Conservation (phyloP, 176 grass and related monocot genomes). For the Cenchrus purpureus region DNA sequence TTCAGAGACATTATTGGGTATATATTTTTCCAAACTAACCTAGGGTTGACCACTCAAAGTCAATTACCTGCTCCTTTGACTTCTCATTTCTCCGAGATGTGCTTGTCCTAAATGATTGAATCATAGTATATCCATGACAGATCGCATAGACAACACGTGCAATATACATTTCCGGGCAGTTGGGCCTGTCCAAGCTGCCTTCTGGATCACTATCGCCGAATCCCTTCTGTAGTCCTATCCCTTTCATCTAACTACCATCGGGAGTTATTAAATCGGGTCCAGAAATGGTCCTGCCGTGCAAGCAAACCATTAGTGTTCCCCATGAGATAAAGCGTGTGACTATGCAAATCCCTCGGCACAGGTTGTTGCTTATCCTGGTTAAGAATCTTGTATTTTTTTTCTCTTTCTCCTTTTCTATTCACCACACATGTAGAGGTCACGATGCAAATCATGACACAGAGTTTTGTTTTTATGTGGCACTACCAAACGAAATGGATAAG, state of each 20-base stretch:
- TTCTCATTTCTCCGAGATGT: neutral
- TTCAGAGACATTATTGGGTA: neutral
- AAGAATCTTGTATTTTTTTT: neutral
- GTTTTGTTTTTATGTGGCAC: conserved; percentile 19
- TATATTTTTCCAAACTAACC: neutral
- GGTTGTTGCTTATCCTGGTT: conserved; percentile 3
- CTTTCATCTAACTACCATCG: conserved; percentile 29
- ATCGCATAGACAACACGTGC: conserved; percentile 9
- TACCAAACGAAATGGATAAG: conserved; percentile 48
- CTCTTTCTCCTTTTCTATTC: neutral
- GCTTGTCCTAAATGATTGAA: neutral
- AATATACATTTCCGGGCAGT: conserved; percentile 10
- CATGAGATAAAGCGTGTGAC: conserved; percentile 41
- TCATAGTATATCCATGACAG: neutral
- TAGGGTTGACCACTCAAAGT: neutral
- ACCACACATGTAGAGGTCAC: conserved; percentile 15
- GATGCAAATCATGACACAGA: neutral
- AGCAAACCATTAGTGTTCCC: conserved; percentile 33
- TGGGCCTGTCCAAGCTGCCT: neutral
- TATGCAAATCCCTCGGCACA: neutral
- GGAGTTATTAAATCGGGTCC: conserved; percentile 6
- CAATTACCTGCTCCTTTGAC: neutral
- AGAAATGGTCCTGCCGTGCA: conserved; percentile 46
- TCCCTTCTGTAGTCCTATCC: neutral
- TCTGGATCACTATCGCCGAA: conserved; percentile 31